These are phyloP conservation scores for sweet orange (Citrus sinensis) DNA, from an alignment of 345 rosid species.

Conservation along the genomic window DNA sequence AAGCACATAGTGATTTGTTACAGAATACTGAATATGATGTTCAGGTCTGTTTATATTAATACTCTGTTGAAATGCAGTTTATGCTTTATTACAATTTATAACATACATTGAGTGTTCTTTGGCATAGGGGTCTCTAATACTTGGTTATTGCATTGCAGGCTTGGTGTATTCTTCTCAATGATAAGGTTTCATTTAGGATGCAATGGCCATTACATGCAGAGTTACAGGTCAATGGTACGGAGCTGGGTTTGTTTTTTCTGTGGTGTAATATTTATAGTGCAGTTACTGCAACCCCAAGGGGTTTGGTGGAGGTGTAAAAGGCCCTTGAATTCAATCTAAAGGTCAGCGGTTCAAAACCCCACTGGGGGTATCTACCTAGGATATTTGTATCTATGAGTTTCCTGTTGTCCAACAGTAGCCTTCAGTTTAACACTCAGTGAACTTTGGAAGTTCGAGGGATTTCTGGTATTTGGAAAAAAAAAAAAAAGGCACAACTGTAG, in stretches of 20 bases:
- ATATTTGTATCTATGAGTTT: background rate
- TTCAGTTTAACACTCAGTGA: background rate
- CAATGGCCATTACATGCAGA: constrained; percentile 30
- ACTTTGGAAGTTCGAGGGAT: background rate
- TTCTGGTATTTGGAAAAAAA: background rate
- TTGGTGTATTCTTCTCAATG: constrained; percentile 37
- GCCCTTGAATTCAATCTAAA: background rate
- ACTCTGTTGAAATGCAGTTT: background rate
- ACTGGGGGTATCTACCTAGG: background rate
- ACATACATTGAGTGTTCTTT: background rate
- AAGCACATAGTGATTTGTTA: constrained; percentile 16
- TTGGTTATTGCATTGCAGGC: constrained; percentile 16
- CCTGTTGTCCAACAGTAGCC: background rate
- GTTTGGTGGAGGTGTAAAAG: background rate
- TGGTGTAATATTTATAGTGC: background rate
- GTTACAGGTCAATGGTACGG: constrained; percentile 30
- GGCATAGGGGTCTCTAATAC: background rate
- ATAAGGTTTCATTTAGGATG: constrained; percentile 30
- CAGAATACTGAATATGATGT: constrained; percentile 24
- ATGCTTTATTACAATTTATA: background rate
- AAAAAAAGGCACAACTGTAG: background rate
- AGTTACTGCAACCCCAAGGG: background rate
- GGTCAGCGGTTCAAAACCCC: background rate
- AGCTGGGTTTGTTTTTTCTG: background rate
- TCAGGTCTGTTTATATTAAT: constrained; percentile 25